Base-by-base conservation (phyloP, 148 eudicot genomes). In the Arctostaphylos glauca region DNA sequence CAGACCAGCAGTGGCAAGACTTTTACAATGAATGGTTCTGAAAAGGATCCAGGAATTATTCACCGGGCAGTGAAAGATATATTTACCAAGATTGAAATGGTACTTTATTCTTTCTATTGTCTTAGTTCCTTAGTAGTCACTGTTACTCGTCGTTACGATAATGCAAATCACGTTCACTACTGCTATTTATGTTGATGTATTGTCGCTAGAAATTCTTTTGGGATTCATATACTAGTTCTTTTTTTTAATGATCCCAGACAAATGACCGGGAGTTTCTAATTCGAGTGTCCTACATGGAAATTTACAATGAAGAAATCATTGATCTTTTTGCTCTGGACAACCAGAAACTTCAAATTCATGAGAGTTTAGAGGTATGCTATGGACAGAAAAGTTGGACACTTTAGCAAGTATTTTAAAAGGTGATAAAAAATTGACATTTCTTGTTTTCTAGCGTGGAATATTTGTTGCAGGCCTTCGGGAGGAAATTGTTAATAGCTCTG, bases 1-100 rank as follows among this genome's bases (percentile, higher is more conserved):
- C 99, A 96, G 84, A 96, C 99, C 15, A 96, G 99, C 80, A 96
- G 99, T 88, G 99, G 99, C 79, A 96, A 96, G 88, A 96, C 99
- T 41, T 96, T 85, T 85, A 96, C 99, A 19, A 96, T 96, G 99
- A 96, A 96, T 89, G 99, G 99, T 60, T 93, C 97, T 16, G 93
- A 91, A 60, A 90, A 86, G 83, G 97, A 94, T 85, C 98, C 92
- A 0, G 99, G 99, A 59, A 88, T 96, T 66, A 96, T 94, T 87
- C 97, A 91, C 74, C 86, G 94, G 48, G 98, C 98, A 8, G 93
- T 96, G 75, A 87, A 93, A 77, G 98, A 94, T 86, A 88, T 94
- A 66, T 96, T 96, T 85, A 79, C 86, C 79, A 88, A 85, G 82
- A 92, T 90, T 76, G 81, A 86, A 76, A 87, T 86, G 98, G 99